Evolutionary conservation across 345 rosid species (phyloP), one percentile per base, ranked within the genome.

Genomic region (Euclidium syriacum): DNA sequence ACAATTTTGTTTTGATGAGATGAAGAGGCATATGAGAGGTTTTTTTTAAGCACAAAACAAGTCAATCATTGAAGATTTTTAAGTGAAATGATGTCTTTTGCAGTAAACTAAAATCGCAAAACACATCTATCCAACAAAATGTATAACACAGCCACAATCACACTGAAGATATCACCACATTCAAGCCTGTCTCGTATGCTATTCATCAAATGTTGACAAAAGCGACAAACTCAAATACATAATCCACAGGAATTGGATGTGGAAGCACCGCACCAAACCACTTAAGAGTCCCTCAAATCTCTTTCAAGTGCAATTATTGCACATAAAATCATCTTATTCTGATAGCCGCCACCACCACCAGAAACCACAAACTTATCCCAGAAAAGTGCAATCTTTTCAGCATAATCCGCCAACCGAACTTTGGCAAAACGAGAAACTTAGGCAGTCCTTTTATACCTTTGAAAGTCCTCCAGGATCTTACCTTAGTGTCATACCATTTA

Each of bases 381-480:
- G 57, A 82, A 75, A 63, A 88, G 83, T 58, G 72, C 59, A 78
- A 87, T 59, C 34, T 85, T 85, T 40, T 87, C 95, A 0, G 87
- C n/a, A n/a, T n/a, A n/a, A n/a, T n/a, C n/a, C n/a, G n/a, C n/a
- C n/a, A n/a, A n/a, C n/a, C n/a, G n/a, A n/a, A n/a, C n/a, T n/a
- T n/a, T n/a, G n/a, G n/a, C n/a, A n/a, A n/a, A n/a, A n/a, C n/a
- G n/a, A n/a, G n/a, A 51, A 83, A 80, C 76, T 38, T 78, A 0
- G 94, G 94, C 54, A 86, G 49, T 6, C 71, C 79, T 19, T 71
- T 83, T 22, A 81, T 35, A 3, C 87, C 87, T 57, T 64, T 81
- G 62, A 84, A 35, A 47, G 61, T 76, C 75, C 59, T 78, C 94
- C 94, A 88, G 16, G 5, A 19, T 22, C 75, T 77, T 24, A 12